A percentile compares a stretch with the other conserved stretches of the same genome.
Conservation (phyloP, 441 rosid species). For the Omphalea diandra region DNA sequence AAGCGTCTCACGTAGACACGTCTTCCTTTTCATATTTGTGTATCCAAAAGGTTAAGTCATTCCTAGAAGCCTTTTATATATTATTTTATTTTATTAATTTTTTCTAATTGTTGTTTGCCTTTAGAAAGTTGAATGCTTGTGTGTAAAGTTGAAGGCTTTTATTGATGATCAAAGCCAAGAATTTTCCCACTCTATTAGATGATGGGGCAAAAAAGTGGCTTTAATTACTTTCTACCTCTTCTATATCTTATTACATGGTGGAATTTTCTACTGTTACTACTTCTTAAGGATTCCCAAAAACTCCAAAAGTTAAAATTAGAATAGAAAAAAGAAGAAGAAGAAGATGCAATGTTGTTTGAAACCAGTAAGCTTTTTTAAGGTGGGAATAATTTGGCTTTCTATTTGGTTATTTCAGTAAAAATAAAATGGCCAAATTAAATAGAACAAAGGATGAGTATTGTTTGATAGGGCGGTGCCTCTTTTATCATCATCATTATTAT, state of each 20-base stretch:
- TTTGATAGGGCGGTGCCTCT: slow-evolving; percentile 42
- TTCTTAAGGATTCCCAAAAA: slow-evolving; percentile 39
- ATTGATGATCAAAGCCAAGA: slow-evolving; percentile 37
- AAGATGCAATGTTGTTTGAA: slow-evolving; percentile 34
- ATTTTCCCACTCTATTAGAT: slow-evolving; percentile 31
- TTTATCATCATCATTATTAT: slow-evolving; percentile 1
- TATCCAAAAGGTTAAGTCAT: slow-evolving; percentile 37
- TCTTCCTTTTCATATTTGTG: slow-evolving; percentile 31
- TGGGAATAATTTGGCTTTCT: slow-evolving; percentile 40
- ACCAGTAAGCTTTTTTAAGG: slow-evolving; percentile 37
- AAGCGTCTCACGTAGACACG: slow-evolving; percentile 35
- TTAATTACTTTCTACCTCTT: slow-evolving; percentile 7
- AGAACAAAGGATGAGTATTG: neutral
- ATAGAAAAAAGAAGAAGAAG: neutral
- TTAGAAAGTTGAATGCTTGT: slow-evolving; percentile 36
- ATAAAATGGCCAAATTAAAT: neutral
- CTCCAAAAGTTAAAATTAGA: slow-evolving; percentile 20
- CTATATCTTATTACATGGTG: neutral
- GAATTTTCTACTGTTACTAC: slow-evolving; percentile 32
- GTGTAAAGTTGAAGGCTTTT: slow-evolving; percentile 35
- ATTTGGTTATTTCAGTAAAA: slow-evolving; percentile 22
- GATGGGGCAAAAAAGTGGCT: slow-evolving; percentile 35
- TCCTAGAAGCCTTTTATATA: slow-evolving; percentile 22
- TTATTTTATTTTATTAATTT: neutral
- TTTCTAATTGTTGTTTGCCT: slow-evolving; percentile 5